Conservation (phyloP, 1,284 basidiomycete species). For the Xerocomus alliaceus region DNA sequence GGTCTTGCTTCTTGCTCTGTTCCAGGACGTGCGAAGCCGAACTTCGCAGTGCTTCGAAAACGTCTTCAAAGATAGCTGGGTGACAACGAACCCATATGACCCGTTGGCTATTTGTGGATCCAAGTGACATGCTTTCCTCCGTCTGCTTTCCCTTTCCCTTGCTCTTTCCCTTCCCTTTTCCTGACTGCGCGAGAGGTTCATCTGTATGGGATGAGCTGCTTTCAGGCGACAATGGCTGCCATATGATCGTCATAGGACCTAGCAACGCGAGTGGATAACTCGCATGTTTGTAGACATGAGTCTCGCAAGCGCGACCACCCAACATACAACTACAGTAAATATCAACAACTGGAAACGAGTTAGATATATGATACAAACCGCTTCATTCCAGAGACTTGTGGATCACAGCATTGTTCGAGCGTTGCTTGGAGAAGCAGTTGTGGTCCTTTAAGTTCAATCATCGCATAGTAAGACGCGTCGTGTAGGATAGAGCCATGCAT, state of each 20-base stretch:
- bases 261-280: slow-evolving; percentile 75
- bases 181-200: background rate
- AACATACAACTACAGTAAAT: slow-evolving; percentile 52
- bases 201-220: background rate
- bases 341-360: background rate
- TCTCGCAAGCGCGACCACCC: slow-evolving; percentile 66
- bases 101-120: slow-evolving; percentile 37
- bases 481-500: slow-evolving; percentile 84
- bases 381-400: slow-evolving; percentile 61
- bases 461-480: slow-evolving; percentile 84
- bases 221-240: slow-evolving; percentile 55
- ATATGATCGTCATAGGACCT: slow-evolving; percentile 75
- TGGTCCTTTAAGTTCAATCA: slow-evolving; percentile 75
- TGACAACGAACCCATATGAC: slow-evolving; percentile 80
- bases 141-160: slow-evolving; percentile 33
- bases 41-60: slow-evolving; percentile 57
- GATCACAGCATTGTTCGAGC: slow-evolving; percentile 68
- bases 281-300: slow-evolving; percentile 66
- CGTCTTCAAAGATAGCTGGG: slow-evolving; percentile 69
- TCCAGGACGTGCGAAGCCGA: slow-evolving; percentile 60
- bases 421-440: slow-evolving; percentile 58
- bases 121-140: slow-evolving; percentile 12
- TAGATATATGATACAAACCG: slow-evolving; percentile 50
- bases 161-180: slow-evolving; percentile 18
- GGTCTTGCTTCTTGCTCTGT: slow-evolving; percentile 43